Base-by-base conservation (phyloP, 345 rosid genomes). In the Rhizophora apiculata region DNA sequence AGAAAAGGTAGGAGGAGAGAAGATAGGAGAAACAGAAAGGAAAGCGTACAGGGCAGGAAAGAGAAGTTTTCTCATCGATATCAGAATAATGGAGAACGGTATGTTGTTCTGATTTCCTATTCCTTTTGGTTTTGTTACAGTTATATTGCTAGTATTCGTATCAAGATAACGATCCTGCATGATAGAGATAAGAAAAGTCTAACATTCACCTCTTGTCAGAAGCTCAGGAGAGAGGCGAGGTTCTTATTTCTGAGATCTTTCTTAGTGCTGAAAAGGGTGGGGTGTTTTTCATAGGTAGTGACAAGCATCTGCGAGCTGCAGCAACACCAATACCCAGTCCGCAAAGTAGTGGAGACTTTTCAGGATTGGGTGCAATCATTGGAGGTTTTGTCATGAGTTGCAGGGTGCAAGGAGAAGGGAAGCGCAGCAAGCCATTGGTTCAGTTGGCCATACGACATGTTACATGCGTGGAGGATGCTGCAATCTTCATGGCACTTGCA, bases 301-400 rank as follows among this genome's bases (percentile, higher is more conserved):
- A 89, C 80, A 85, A 80, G 71, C 97, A 88, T 74, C 69, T 89
- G 87, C 80, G 82, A 53, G 64, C 88, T 0, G 83, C 86, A 59
- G 78, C 86, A 46, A 83, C 93, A 30, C 97, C 92, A 6, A 72
- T 91, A 59, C 97, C 98, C 16, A 93, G 98, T 76, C 98, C 96
- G 0, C 91, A 87, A 77, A 93, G 94, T 77, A 93, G 97, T 32
- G 96, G 98, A 22, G 97, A 93, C 82, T 93, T 85, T 68, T 86
- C 94, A 0, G 88, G 87, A 6, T 68, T 91, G 61, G 84, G 88
- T 68, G 86, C 87, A 0, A 74, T 72, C 2, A 82, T 78, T 1
- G 90, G 88, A 1, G 96, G 98, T 46, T 93, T 93, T 64, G 94
- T 93, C 43, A 93, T 93, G 98, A 86, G 94, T 81, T 93, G 96